phyloP scores from a whole-genome alignment of 257 asterid genomes.

The Salvia splendens region DNA sequence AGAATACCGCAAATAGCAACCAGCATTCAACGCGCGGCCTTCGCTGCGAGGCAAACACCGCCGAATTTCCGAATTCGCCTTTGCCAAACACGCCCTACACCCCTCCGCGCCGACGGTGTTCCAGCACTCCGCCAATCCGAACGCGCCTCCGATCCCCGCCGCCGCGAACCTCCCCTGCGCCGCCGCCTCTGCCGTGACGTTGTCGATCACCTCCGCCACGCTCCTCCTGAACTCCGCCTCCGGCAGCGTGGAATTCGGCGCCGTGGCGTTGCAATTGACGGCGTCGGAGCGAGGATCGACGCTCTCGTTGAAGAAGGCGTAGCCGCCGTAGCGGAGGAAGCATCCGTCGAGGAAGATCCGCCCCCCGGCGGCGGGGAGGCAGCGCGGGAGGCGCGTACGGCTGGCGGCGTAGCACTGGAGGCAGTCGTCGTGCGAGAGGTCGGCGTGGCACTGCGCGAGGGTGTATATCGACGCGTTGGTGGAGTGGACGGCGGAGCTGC shows the following conservation, averaged over 20 bases:
- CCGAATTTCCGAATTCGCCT: conserved; percentile 55
- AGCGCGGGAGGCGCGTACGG: conserved; percentile 74
- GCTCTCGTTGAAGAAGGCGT: conserved; percentile 57
- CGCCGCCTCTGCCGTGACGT: conserved; percentile 35
- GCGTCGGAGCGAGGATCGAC: conserved; percentile 44
- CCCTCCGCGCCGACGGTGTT: conserved; percentile 55
- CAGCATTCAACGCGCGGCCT: conserved; percentile 79
- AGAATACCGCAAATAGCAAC: conserved; percentile 85
- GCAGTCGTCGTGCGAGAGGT: conserved; percentile 67
- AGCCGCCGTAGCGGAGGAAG: conserved; percentile 70
- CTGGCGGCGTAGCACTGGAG: conserved; percentile 77
- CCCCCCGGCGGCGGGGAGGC: conserved; percentile 62
- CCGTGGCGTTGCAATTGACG: conserved; percentile 55
- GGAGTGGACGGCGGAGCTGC: conserved; percentile 34
- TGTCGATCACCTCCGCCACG: conserved; percentile 50
- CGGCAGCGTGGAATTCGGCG: conserved; percentile 30
- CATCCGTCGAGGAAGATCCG: conserved; percentile 84
- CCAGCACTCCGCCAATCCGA: conserved; percentile 95
- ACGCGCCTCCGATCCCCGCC: conserved; percentile 55
- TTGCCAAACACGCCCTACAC: conserved; percentile 71
- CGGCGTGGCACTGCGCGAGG: conserved; percentile 65
- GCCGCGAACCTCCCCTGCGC: conserved; percentile 46
- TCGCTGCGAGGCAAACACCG: conserved; percentile 68
- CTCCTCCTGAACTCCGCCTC: conserved; percentile 35
- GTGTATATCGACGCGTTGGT: conserved; percentile 45